Evolutionary conservation across 2,329 filamentous ascomycete genomes (phyloP), one percentile per base, ranked within the genome.

Genomic region (Exophiala sp.): DNA sequence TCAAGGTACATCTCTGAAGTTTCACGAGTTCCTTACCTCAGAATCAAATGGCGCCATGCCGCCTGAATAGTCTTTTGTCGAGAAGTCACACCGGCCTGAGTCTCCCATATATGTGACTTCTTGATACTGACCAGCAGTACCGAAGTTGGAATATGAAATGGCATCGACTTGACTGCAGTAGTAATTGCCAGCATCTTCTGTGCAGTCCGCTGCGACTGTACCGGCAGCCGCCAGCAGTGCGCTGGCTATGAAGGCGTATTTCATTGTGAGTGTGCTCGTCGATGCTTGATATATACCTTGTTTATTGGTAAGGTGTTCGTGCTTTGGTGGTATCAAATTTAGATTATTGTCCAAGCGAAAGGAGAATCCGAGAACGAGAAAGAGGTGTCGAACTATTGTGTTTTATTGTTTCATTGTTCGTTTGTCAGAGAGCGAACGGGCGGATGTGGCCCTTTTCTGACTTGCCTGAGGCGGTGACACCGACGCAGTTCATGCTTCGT

Each of bases 131-230:
- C 87, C 86, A 40, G 76, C 62, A 45, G 75, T 74, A 29, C 80
- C 80, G 62, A 89, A 78, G 51, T 82, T 81, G 54, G 71, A 71
- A 69, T 89, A 91, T n/a, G 81, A 78, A 69, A 91, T 85, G 45
- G 83, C 80, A 53, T 79, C 71, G 53, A 90, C 84, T 34, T 55
- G 47, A 20, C 51, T 46, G 69, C 85, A 88, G 72, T 85, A 89
- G 73, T 72, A 85, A 69, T 88, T 89, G 57, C 82, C 81, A 20
- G 64, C 47, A 32, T 58, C 55, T 34, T 54, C 33, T 29, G 54
- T 52, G 43, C 55, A 58, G 41, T 48, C 47, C 1, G 54, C 51
- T 24, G 53, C 40, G 36, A 47, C 54, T 35, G 49, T 38, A 20
- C 51, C 39, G 47, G 51, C 54, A 32, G 53, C 20, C 8, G 49